Evolutionary conservation across 371 early-diverging fungal species (phyloP), one percentile per base, ranked within the genome.

Genomic region (Thermomucor indicae-seudaticae): DNA sequence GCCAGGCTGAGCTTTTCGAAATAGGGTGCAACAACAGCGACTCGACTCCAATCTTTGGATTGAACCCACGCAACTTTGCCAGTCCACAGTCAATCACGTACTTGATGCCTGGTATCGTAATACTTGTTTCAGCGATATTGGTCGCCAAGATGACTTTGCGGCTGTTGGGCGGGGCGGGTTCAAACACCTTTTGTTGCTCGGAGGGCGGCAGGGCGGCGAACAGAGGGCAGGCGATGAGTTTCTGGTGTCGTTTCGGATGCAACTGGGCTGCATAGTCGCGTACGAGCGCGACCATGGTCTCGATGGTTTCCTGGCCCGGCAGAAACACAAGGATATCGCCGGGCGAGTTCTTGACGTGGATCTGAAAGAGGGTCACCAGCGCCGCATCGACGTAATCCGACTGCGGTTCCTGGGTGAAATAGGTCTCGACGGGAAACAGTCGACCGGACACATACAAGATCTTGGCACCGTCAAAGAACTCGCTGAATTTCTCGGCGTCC

Each of bases 11-110:
- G 23, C 95, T 89, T 61, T 96, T 91, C 23, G 95, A 92, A 22
- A 98, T 90, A 14, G 93, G 93, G 43, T 86, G 81, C 0, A 95
- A 83, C 34, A 88, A 70, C 28, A 98, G 73, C 6, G 90, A 84
- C 60, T 98, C 97, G 34, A 93, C 87, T 30, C 93, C 90, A 41
- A 95, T 84, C 29, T 94, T 85, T 31, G 97, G 95, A 67, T 96
- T 95, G 68, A 91, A 94, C 20, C 92, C 95, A 71, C 95, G 97
- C 57, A 95, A 88, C 64, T 99, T 99, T 6, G 96, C 83, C 50
- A 97, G 86, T 0, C 99, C 99, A 32, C 94, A 93, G 61, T 99
- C 99, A 30, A 99, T 85, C 32, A 99, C 99, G 73, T 98, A 98
- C 19, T 89, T 91, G 45, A 99, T 91, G 30, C 97, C 95, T 54